Evolutionary conservation across 306 rosid genomes (phyloP).

Genomic region (Comarum palustre): DNA sequence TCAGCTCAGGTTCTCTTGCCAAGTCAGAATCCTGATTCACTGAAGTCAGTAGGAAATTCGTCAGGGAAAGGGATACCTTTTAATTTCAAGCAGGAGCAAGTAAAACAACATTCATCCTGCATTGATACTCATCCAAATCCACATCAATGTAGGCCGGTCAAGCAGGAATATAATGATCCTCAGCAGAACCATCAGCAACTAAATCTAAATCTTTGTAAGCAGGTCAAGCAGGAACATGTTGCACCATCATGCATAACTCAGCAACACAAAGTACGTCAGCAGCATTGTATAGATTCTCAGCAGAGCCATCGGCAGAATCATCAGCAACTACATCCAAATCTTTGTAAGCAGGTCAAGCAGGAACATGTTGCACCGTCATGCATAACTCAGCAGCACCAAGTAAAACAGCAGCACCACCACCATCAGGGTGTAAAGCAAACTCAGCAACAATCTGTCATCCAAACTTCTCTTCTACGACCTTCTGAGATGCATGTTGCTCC

Average conservation of each 20-base stretch:
- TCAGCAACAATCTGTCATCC: slow-evolving; percentile 3
- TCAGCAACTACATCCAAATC: slow-evolving; percentile 7
- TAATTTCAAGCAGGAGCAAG: slow-evolving; percentile 4
- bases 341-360: not conserved
- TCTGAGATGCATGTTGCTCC: not conserved
- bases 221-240: slow-evolving; percentile 1
- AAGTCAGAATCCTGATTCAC: not conserved
- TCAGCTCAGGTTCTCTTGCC: not conserved
- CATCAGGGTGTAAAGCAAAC: not conserved
- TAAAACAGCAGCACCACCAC: not conserved
- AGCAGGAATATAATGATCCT: not conserved
- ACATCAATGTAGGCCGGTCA: not conserved
- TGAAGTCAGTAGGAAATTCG: not conserved
- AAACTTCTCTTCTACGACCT: not conserved
- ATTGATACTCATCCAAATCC: not conserved
- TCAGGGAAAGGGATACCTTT: slow-evolving; percentile 1
- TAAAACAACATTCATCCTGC: not conserved
- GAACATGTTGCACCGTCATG: not conserved
- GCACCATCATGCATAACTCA: not conserved
- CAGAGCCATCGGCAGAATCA: slow-evolving; percentile 13
- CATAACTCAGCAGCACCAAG: not conserved
- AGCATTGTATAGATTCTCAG: not conserved
- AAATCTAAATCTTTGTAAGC: slow-evolving; percentile 4
- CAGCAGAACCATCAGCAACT: slow-evolving; percentile 9
- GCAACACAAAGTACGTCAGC: not conserved